Base-by-base conservation (phyloP, 306 rosid genomes). In the Herpetospermum pedunculosum region DNA sequence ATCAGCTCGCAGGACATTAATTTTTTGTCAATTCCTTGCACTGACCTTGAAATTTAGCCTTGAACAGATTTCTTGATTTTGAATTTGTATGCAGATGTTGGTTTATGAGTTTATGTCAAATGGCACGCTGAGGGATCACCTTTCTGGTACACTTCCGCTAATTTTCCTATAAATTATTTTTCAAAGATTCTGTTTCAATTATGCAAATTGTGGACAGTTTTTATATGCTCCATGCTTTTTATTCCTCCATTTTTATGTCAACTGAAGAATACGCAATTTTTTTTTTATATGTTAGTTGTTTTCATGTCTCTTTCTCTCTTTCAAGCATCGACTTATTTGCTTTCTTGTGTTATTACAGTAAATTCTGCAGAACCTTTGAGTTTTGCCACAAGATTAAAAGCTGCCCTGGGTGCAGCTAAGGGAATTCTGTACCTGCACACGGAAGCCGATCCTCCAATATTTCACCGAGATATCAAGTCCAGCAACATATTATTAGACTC, bases 371-470 rank as follows among this genome's bases (percentile, higher is more conserved):
- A 84, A 69, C 89, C 97, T 26, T 76, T 80, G 50, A 86, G 87
- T 77, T 95, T 92, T 68, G 78, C 84, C 57, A 76, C 73, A 85
- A 89, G 99, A 85, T 80, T 92, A 81, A 87, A 81, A 82, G 83
- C 90, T 10, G 92, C 99, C 4, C 72, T 88, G 79, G 99, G 85
- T 29, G 84, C 96, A 58, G 91, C 97, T 40, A 95, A 87, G 85
- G 99, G 99, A 54, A 90, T 95, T 70, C 80, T 81, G 46, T 95
- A 95, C 81, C 92, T 95, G 11, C 99, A 95, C 72, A 83, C 91
- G 0, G 99, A 92, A 89, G 99, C 97, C 16, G 86, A 95, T 85
- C 99, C 99, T 83, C 99, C 99, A 2, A 85, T 95, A 84, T 95
- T 92, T 76, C 99, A 95, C 78, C 84, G 99, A 68, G 99, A 95